Conservation (phyloP, 148 eudicot species). For the Mesembryanthemum crystallinum region DNA sequence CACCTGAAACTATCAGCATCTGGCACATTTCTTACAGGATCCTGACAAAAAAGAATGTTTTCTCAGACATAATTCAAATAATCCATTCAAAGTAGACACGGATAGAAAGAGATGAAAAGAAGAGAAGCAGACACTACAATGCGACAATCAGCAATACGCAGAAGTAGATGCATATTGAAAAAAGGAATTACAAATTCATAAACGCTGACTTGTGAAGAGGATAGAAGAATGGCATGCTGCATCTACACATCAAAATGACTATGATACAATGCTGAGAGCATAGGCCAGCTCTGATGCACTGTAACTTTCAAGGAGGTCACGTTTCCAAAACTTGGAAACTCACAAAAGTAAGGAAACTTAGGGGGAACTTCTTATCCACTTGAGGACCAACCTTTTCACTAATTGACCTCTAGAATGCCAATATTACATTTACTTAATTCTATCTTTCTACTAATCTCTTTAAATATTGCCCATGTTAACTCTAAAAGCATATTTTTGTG, state of each 20-base stretch:
- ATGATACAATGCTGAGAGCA: background rate
- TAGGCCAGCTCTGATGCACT: too few relatives aligned
- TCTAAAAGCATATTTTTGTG: too few relatives aligned
- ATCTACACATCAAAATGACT: background rate
- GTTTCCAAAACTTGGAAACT: too few relatives aligned
- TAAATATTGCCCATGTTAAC: too few relatives aligned
- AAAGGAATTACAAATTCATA: background rate
- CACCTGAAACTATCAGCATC: slow-evolving; percentile 30
- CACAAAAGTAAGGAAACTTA: too few relatives aligned
- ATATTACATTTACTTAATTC: too few relatives aligned
- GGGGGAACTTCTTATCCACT: too few relatives aligned
- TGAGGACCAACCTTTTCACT: too few relatives aligned
- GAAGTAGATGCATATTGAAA: background rate
- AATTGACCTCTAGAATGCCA: too few relatives aligned
- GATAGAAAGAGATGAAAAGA: background rate
- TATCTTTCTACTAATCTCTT: too few relatives aligned
- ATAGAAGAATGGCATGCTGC: background rate
- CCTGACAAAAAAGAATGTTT: slow-evolving; percentile 11
- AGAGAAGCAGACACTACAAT: background rate
- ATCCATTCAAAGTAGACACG: slow-evolving; percentile 9
- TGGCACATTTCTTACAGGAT: slow-evolving; percentile 27
- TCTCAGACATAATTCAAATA: background rate
- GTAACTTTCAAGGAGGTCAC: too few relatives aligned
- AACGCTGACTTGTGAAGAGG: background rate
- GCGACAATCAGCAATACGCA: background rate